Conservation (phyloP, 192 early-diverging fungal genomes). For the Backusella morwellensis region DNA sequence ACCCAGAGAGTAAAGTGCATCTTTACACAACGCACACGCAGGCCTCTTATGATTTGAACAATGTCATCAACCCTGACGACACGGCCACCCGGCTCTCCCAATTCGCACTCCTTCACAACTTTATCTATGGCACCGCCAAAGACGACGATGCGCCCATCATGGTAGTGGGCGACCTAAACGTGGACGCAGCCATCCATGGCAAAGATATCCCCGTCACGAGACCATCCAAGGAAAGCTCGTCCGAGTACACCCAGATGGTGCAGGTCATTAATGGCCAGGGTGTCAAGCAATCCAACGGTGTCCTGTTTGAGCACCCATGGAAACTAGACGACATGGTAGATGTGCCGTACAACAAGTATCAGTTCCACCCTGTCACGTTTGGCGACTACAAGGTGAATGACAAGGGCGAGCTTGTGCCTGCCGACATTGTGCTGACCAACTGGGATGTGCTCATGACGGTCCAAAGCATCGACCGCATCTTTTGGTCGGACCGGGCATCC, state of each 20-base stretch:
- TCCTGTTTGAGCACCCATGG: conserved; percentile 2
- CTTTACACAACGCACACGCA: conserved; percentile 86
- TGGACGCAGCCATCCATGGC: conserved; percentile 50
- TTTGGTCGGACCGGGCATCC: conserved; percentile 11
- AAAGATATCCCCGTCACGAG: conserved; percentile 13
- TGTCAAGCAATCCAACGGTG: neutral
- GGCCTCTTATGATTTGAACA: conserved; percentile 62
- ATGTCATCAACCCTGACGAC: conserved; percentile 51
- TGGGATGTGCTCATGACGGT: conserved; percentile 43
- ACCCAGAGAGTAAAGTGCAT: conserved; percentile 48
- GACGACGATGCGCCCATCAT: conserved; percentile 24
- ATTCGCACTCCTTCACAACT: conserved; percentile 61
- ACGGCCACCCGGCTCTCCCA: conserved; percentile 60
- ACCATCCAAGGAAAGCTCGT: conserved; percentile 39
- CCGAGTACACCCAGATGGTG: conserved; percentile 59
- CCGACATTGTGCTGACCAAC: conserved; percentile 62
- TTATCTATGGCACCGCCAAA: conserved; percentile 53
- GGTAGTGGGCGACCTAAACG: conserved; percentile 58
- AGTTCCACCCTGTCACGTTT: conserved; percentile 76
- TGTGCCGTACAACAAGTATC: conserved; percentile 51
- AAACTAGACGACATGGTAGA: conserved; percentile 35
- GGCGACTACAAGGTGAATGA: conserved; percentile 57
- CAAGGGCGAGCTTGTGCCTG: conserved; percentile 42
- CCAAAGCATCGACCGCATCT: conserved; percentile 35
- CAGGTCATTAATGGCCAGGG: conserved; percentile 43